These are phyloP conservation scores for Tuber brumale DNA, from an alignment of 495 filamentous ascomycete species.

Conservation along the genomic window DNA sequence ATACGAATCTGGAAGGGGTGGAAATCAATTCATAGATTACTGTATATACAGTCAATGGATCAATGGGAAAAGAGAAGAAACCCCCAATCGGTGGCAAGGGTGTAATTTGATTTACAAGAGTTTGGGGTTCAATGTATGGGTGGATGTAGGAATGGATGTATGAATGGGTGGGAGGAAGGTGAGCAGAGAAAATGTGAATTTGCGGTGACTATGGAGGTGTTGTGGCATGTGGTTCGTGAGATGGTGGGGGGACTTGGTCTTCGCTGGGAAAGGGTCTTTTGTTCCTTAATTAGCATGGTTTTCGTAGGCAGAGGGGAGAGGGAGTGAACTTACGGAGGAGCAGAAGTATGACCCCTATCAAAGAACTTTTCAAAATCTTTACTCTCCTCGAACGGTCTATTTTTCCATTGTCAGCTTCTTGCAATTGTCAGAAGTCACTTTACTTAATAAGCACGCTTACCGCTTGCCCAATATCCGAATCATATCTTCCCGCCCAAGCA, in stretches of 20 bases:
- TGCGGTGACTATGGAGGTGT: not conserved
- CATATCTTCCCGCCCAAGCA: constrained; percentile 83
- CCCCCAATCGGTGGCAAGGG: not conserved
- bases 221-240: not conserved
- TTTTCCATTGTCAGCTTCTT: not conserved
- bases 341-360: constrained; percentile 44
- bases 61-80: not conserved
- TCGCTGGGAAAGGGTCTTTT: not conserved
- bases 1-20: not conserved
- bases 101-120: not conserved
- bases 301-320: not conserved
- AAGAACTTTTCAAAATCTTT: constrained; percentile 94
- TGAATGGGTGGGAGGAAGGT: not conserved
- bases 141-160: not conserved
- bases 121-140: not conserved
- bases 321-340: constrained; percentile 37
- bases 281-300: not conserved
- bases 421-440: not conserved
- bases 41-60: not conserved
- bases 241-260: not conserved
- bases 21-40: not conserved
- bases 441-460: not conserved
- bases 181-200: constrained; percentile 5
- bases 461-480: constrained; percentile 70
- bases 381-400: constrained; percentile 68